Evolutionary conservation across 2,329 filamentous ascomycete genomes (phyloP).

Genomic region (Chaetomiaceae sp.): DNA sequence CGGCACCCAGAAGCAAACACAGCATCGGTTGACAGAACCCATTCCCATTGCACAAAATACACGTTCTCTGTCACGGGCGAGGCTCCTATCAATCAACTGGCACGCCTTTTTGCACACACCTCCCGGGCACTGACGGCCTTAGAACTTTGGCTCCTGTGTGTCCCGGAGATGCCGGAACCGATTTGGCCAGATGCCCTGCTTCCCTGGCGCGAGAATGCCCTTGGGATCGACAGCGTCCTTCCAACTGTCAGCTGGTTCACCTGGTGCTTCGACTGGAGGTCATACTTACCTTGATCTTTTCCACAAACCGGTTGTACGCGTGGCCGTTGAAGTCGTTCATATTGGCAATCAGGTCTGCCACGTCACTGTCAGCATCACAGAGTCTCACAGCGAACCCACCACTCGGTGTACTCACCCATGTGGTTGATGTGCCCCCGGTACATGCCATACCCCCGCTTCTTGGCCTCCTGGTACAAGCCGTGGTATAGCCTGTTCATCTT

Average conservation of each 20-base stretch:
- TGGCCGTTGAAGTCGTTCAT: slow-evolving; percentile 37
- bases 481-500: slow-evolving; percentile 34
- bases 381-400: background rate
- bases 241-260: background rate
- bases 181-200: slow-evolving; percentile 37
- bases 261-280: background rate
- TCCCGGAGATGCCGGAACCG: slow-evolving; percentile 24
- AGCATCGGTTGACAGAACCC: too few species aligned
- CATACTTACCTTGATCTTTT: slow-evolving; percentile 34
- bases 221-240: slow-evolving; percentile 36
- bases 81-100: too few species aligned
- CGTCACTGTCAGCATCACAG: background rate
- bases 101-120: too few species aligned
- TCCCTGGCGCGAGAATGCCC: slow-evolving; percentile 35
- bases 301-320: slow-evolving; percentile 36
- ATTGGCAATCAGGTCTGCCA: slow-evolving; percentile 34
- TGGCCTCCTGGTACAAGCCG: slow-evolving; percentile 32
- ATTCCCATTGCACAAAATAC: too few species aligned
- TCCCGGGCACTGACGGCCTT: too few species aligned
- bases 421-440: slow-evolving; percentile 37
- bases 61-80: too few species aligned
- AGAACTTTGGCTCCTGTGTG: slow-evolving; percentile 2
- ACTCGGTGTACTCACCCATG: slow-evolving; percentile 30
- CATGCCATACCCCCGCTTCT: slow-evolving; percentile 35
- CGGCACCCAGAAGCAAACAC: too few species aligned